These are phyloP conservation scores for Lodderomyces parapsilosis DNA, from an alignment of 1,139 yeast genomes.

Conservation along the genomic window DNA sequence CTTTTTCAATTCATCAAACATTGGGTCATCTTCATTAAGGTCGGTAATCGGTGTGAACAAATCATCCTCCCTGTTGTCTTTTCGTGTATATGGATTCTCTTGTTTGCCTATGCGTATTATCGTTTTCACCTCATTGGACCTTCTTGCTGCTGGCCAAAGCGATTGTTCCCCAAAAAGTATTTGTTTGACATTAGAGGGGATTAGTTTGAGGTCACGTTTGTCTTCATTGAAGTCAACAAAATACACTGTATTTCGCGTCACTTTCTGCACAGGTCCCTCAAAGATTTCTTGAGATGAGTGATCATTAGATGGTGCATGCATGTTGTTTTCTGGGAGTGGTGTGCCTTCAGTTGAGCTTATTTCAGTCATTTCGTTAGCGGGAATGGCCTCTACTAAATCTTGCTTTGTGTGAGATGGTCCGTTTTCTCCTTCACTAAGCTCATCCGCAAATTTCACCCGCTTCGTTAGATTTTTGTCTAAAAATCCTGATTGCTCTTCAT, in stretches of 20 bases:
- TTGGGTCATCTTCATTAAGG: slow-evolving; percentile 36
- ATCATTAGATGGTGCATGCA: neutral
- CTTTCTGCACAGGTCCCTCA: slow-evolving; percentile 67
- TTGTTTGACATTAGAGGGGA: slow-evolving; percentile 33
- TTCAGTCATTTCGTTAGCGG: neutral
- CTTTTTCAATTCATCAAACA: slow-evolving; percentile 51
- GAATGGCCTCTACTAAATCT: neutral
- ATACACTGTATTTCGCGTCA: slow-evolving; percentile 49
- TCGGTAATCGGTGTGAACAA: slow-evolving; percentile 34
- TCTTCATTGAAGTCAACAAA: slow-evolving; percentile 47
- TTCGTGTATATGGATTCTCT: slow-evolving; percentile 40
- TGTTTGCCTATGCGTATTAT: slow-evolving; percentile 47
- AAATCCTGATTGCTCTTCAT: slow-evolving; percentile 8
- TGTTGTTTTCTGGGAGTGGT: neutral
- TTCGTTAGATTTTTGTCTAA: slow-evolving; percentile 11
- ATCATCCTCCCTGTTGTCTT: slow-evolving; percentile 33
- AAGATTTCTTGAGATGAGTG: slow-evolving; percentile 26
- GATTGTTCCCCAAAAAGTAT: slow-evolving; percentile 64
- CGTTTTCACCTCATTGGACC: slow-evolving; percentile 56
- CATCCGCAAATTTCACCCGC: slow-evolving; percentile 34
- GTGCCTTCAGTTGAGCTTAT: neutral
- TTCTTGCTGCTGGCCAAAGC: slow-evolving; percentile 47
- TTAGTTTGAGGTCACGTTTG: slow-evolving; percentile 20
- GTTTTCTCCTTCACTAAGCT: slow-evolving; percentile 11
- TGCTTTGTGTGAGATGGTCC: neutral